Percentiles rank a stretch among this genome's conserved stretches.
Evolutionary conservation across 345 rosid genomes (phyloP).

Genomic region (Nasturtium officinale): DNA sequence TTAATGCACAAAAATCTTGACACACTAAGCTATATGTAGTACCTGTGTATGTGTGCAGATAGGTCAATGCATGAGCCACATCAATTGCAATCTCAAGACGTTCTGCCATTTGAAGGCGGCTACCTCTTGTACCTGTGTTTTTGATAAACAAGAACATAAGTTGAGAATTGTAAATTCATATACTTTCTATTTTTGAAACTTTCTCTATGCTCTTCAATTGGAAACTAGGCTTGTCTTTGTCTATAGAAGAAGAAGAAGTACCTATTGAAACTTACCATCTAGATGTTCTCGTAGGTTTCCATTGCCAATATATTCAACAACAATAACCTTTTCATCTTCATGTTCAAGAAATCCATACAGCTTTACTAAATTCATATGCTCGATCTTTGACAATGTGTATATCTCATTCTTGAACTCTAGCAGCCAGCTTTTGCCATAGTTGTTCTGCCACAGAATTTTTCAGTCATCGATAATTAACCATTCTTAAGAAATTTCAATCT

Average conservation of each 20-base stretch:
- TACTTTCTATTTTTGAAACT: not conserved
- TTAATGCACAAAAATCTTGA: too few species aligned
- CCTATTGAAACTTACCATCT: slow-evolving; percentile 65
- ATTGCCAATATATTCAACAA: slow-evolving; percentile 75
- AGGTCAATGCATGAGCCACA: slow-evolving; percentile 91
- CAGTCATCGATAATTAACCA: slow-evolving; percentile 7
- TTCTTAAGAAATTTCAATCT: not conserved
- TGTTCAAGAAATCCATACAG: slow-evolving; percentile 76
- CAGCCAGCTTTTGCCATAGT: slow-evolving; percentile 47
- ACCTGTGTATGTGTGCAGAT: slow-evolving; percentile 90
- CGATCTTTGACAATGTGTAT: slow-evolving; percentile 78
- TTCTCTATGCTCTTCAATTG: not conserved
- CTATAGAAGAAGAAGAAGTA: slow-evolving; percentile 21
- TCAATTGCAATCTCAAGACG: slow-evolving; percentile 91
- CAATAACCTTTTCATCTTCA: slow-evolving; percentile 66
- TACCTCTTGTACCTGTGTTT: slow-evolving; percentile 60
- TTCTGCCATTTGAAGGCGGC: slow-evolving; percentile 69
- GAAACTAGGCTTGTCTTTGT: not conserved
- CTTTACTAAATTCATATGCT: slow-evolving; percentile 85
- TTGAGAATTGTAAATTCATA: not conserved
- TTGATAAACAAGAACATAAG: not conserved
- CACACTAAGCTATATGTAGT: not conserved
- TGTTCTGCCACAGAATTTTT: slow-evolving; percentile 53
- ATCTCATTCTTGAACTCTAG: slow-evolving; percentile 86
- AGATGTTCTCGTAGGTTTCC: slow-evolving; percentile 87